phyloP scores from a whole-genome alignment of 345 rosid genomes.

The Bruguiera sexangula region DNA sequence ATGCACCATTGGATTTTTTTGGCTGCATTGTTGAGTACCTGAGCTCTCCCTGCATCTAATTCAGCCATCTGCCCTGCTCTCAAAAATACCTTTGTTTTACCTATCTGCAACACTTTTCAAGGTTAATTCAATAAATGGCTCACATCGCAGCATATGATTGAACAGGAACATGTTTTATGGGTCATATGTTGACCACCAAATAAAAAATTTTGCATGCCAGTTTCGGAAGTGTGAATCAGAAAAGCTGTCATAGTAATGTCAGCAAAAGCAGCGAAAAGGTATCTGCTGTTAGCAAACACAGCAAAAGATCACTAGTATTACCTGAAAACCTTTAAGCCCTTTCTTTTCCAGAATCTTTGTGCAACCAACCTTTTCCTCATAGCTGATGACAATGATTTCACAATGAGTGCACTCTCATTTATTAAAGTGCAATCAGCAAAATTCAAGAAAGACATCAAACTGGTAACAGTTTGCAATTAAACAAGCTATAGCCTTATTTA shows the following conservation, averaged over 20 bases:
- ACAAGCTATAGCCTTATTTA: slow-evolving; percentile 3
- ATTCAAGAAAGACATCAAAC: slow-evolving; percentile 10
- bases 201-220: neutral
- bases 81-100: slow-evolving; percentile 88
- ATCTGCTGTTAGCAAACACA: neutral
- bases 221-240: neutral
- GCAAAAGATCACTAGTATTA: slow-evolving; percentile 20
- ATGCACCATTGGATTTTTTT: slow-evolving; percentile 73
- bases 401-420: slow-evolving; percentile 14
- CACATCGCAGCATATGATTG: neutral
- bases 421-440: slow-evolving; percentile 15
- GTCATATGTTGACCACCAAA: neutral
- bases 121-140: slow-evolving; percentile 11
- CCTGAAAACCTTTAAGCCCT: slow-evolving; percentile 93
- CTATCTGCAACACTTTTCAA: slow-evolving; percentile 55
- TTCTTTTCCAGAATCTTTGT: slow-evolving; percentile 73
- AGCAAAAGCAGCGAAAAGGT: neutral
- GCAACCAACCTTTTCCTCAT: slow-evolving; percentile 72
- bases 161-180: neutral
- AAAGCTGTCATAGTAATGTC: neutral
- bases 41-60: slow-evolving; percentile 80
- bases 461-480: neutral
- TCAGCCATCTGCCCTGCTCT: slow-evolving; percentile 99
- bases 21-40: slow-evolving; percentile 76
- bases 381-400: slow-evolving; percentile 44